Base-by-base conservation (phyloP, 2,329 filamentous ascomycete genomes). In the Neofusicoccum sp. region DNA sequence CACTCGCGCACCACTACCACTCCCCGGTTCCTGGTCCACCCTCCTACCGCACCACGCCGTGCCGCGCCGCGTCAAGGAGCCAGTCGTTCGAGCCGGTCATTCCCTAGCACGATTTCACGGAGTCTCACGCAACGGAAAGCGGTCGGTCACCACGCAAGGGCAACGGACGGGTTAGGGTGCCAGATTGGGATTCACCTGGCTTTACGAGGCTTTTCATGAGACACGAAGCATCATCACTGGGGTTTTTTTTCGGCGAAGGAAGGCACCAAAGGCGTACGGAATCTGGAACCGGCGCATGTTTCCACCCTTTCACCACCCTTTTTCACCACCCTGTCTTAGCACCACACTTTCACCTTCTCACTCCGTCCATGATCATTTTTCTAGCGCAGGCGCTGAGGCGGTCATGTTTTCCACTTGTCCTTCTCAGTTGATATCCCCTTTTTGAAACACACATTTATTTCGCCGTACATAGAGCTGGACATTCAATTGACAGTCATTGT, bases 351-450 rank as follows among this genome's bases (percentile, higher is more conserved):
- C 22, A 22, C n/a, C 16, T n/a, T 43, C 12, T n/a, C 41, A n/a
- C 41, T n/a, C 14, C 5, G 12, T 41, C 28, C 50, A 56, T 56
- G 50, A 33, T 45, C 39, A 22, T 11, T 14, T 7, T 45, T 45
- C 28, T 33, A 36, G 54, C 54, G 54, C 54, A 44, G 54, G 54
- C 54, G 54, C 54, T 14, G 31, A n/a, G n/a, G 54, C 31, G 54
- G 14, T 45, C 54, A 58, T 45, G 39, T 28, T 36, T 41, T 58
- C 45, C 33, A 6, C 31, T 28, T 45, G 16, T 58, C 8, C 54
- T 58, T 58, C 54, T 33, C 37, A 11, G 22, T 34, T 43, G 54
- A 58, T 58, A 58, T 58, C 54, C 54, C 54, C 12, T 45, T 58
- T 58, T 16, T n/a, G n/a, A 44, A 34, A 58, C 31, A 58, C 37